These are phyloP conservation scores for Withania somnifera DNA, from an alignment of 305 asterid genomes.

Conservation along the genomic window DNA sequence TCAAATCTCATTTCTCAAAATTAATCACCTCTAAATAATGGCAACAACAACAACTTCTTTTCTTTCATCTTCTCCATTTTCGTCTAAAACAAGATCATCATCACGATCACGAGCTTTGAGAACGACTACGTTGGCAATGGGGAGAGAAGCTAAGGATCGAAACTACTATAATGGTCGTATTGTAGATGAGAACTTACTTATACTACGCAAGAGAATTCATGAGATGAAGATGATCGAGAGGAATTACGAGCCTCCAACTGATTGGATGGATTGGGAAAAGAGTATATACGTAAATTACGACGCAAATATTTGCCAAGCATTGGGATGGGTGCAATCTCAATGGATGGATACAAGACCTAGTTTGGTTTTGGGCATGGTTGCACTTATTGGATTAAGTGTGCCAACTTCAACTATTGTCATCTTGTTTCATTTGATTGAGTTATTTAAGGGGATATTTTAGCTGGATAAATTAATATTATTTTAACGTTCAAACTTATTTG, in stretches of 20 bases:
- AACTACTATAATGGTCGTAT: background rate
- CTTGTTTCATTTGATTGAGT: conserved; percentile 12
- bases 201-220: conserved; percentile 25
- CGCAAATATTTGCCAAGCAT: conserved; percentile 18
- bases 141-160: conserved; percentile 7
- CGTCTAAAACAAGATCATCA: background rate
- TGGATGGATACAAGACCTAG: conserved; percentile 24
- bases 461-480: no score
- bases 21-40: background rate
- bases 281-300: conserved; percentile 11
- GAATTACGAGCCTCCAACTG: conserved; percentile 18
- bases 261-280: conserved; percentile 41
- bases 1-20: background rate
- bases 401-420: conserved; percentile 9
- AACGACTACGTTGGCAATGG: background rate
- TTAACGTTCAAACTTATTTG: background rate
- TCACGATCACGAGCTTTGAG: background rate
- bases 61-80: background rate
- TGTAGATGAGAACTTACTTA: conserved; percentile 27
- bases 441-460: conserved; percentile 3
- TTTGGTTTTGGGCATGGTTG: conserved; percentile 18
- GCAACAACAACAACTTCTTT: conserved; percentile 1
- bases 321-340: conserved; percentile 18
- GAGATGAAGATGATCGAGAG: conserved; percentile 28
- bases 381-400: conserved; percentile 13